phyloP scores from a whole-genome alignment of 306 rosid species.

The Vicia faba region DNA sequence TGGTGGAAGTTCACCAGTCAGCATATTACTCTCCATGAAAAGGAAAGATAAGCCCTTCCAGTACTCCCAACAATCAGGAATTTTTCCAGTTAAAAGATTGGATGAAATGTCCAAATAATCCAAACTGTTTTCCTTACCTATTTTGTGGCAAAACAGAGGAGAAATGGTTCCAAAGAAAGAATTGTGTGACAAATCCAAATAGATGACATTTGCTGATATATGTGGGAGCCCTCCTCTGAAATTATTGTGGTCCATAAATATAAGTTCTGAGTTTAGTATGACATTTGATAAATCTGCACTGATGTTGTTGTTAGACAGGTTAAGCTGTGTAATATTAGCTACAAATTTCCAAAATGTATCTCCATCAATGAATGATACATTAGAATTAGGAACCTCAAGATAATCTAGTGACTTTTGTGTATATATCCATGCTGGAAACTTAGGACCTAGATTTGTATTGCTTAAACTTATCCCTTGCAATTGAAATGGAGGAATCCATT shows the following conservation, averaged over 20 bases:
- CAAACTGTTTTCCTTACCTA: slow-evolving; percentile 11
- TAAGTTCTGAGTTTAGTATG: not conserved
- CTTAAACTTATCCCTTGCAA: not conserved
- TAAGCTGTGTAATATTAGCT: slow-evolving; percentile 30
- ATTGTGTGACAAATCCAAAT: slow-evolving; percentile 28
- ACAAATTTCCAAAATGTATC: slow-evolving; percentile 34
- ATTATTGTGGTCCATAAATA: slow-evolving; percentile 27
- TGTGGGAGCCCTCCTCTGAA: slow-evolving; percentile 41
- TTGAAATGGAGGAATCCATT: slow-evolving; percentile 43
- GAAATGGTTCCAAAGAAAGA: slow-evolving; percentile 42
- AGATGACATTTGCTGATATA: slow-evolving; percentile 31
- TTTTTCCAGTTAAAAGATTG: slow-evolving; percentile 16
- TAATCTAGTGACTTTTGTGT: slow-evolving; percentile 7
- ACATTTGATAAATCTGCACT: slow-evolving; percentile 40
- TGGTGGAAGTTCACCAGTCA: slow-evolving; percentile 30
- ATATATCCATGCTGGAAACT: slow-evolving; percentile 40
- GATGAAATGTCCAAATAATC: slow-evolving; percentile 24
- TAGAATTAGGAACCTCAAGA: slow-evolving; percentile 4
- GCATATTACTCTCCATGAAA: slow-evolving; percentile 13
- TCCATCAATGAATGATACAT: not conserved
- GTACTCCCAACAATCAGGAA: slow-evolving; percentile 30
- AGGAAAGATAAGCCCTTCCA: slow-evolving; percentile 31
- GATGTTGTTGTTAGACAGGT: slow-evolving; percentile 36
- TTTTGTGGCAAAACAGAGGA: slow-evolving; percentile 27
- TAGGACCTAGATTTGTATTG: slow-evolving; percentile 34